Conservation (phyloP, 2,329 filamentous ascomycete genomes). For the Fusarium beomiforme region DNA sequence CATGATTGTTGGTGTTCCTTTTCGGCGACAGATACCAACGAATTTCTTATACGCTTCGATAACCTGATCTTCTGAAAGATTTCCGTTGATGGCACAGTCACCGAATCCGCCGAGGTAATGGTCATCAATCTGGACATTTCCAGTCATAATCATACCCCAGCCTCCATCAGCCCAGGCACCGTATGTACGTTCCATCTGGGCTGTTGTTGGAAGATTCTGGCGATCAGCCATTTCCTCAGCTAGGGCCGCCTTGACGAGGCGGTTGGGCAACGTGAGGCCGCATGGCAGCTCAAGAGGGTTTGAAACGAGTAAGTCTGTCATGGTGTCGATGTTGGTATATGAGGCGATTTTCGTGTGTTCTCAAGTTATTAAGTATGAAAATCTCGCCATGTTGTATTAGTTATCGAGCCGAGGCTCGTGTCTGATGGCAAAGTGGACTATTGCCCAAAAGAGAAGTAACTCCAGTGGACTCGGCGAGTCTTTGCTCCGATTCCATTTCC, state of each 20-base stretch:
- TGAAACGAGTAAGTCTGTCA: slow-evolving; percentile 25
- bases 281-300: slow-evolving; percentile 62
- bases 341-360: background rate
- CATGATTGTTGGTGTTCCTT: slow-evolving; percentile 53
- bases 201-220: slow-evolving; percentile 54
- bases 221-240: slow-evolving; percentile 55
- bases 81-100: slow-evolving; percentile 49
- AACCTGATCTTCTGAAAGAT: slow-evolving; percentile 37
- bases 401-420: slow-evolving; percentile 11
- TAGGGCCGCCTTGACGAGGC: slow-evolving; percentile 63
- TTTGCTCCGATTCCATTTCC: slow-evolving; percentile 13
- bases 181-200: slow-evolving; percentile 58
- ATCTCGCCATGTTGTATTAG: background rate
- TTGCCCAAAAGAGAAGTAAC: slow-evolving; percentile 14
- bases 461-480: slow-evolving; percentile 12
- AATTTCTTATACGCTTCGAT: slow-evolving; percentile 52
- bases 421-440: background rate
- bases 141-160: slow-evolving; percentile 64
- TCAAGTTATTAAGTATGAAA: background rate
- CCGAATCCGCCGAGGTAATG: slow-evolving; percentile 48
- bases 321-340: background rate
- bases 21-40: slow-evolving; percentile 44
- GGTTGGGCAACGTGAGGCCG: slow-evolving; percentile 65
- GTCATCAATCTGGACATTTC: slow-evolving; percentile 58
- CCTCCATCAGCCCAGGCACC: slow-evolving; percentile 61